Percentiles rank a stretch among this genome's conserved stretches.
Evolutionary conservation across 495 filamentous ascomycete species (phyloP).

Genomic region (Neurospora sp.): DNA sequence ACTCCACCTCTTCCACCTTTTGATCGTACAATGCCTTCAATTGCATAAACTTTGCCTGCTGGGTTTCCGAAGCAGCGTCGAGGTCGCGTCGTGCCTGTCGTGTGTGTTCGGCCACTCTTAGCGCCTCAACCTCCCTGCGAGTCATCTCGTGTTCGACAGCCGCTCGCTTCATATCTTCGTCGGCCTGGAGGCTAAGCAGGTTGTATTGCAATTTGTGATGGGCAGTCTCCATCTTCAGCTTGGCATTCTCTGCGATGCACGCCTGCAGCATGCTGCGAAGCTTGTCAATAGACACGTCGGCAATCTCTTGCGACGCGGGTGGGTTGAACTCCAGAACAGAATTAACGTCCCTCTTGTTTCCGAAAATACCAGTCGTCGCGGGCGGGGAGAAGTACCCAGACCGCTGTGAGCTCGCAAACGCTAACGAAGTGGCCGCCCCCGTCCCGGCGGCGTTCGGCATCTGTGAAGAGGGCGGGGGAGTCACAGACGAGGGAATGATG

Average conservation of each 20-base stretch:
- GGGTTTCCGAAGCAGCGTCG: conserved; percentile 24
- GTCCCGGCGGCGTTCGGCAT: conserved; percentile 30
- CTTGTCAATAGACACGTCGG: conserved; percentile 46
- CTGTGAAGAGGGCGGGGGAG: conserved; percentile 69
- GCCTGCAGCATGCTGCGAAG: conserved; percentile 46
- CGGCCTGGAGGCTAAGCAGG: conserved; percentile 74
- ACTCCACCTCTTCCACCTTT: conserved; percentile 53
- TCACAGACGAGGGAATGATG: conserved; percentile 46
- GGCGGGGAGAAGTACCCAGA: conserved; percentile 45
- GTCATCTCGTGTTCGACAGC: conserved; percentile 90
- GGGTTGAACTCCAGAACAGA: conserved; percentile 42
- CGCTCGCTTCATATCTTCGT: conserved; percentile 76
- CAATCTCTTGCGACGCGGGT: conserved; percentile 55
- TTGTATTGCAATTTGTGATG: conserved; percentile 91
- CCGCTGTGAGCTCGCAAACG: conserved; percentile 35
- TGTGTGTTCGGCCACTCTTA: conserved; percentile 52
- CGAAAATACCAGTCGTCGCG: conserved; percentile 38
- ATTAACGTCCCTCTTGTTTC: conserved; percentile 37
- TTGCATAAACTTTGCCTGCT: conserved; percentile 36
- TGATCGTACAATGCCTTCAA: conserved; percentile 44
- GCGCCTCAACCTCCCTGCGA: conserved; percentile 78
- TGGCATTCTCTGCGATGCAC: conserved; percentile 44
- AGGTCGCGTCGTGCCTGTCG: conserved; percentile 39
- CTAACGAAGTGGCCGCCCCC: conserved; percentile 23
- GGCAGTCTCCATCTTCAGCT: conserved; percentile 69